A percentile compares a stretch with the other conserved stretches of the same genome.
Evolutionary conservation across 495 filamentous ascomycete species (phyloP).

Genomic region (Mycothermus thermophilus): DNA sequence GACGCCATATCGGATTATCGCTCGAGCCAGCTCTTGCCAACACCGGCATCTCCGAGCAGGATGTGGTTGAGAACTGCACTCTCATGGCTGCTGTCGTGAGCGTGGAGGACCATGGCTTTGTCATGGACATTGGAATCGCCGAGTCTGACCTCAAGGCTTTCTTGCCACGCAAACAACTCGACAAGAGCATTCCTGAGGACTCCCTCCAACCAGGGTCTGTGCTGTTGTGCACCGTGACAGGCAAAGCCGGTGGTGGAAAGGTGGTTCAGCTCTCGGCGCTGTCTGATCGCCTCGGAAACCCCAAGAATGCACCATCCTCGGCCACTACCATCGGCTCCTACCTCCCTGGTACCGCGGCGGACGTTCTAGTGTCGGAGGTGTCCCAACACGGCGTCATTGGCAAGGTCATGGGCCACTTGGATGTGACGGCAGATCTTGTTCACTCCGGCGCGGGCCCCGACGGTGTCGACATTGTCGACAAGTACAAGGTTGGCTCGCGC

Average conservation of each 20-base stretch:
- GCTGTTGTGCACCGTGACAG: slow-evolving; percentile 67
- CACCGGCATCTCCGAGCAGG: slow-evolving; percentile 50
- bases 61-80: slow-evolving; percentile 55
- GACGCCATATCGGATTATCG: slow-evolving; percentile 71
- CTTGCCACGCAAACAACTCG: slow-evolving; percentile 74
- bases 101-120: slow-evolving; percentile 84
- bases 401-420: slow-evolving; percentile 83
- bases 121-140: slow-evolving; percentile 80
- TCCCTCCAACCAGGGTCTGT: slow-evolving; percentile 51
- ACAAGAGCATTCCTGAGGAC: slow-evolving; percentile 51
- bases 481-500: slow-evolving; percentile 67
- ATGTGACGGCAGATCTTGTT: slow-evolving; percentile 77
- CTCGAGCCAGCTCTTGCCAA: slow-evolving; percentile 66
- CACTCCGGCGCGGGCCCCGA: slow-evolving; percentile 62
- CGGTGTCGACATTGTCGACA: slow-evolving; percentile 51
- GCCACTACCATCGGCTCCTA: slow-evolving; percentile 83
- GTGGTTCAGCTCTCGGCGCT: slow-evolving; percentile 78
- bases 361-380: slow-evolving; percentile 68
- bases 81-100: slow-evolving; percentile 80
- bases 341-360: slow-evolving; percentile 76
- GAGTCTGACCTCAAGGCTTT: slow-evolving; percentile 60
- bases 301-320: slow-evolving; percentile 49
- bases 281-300: slow-evolving; percentile 51
- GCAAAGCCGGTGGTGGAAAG: slow-evolving; percentile 61
- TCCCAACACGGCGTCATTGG: slow-evolving; percentile 45